Conservation (phyloP, 495 filamentous ascomycete species). For the Bathelium albidoporum region DNA sequence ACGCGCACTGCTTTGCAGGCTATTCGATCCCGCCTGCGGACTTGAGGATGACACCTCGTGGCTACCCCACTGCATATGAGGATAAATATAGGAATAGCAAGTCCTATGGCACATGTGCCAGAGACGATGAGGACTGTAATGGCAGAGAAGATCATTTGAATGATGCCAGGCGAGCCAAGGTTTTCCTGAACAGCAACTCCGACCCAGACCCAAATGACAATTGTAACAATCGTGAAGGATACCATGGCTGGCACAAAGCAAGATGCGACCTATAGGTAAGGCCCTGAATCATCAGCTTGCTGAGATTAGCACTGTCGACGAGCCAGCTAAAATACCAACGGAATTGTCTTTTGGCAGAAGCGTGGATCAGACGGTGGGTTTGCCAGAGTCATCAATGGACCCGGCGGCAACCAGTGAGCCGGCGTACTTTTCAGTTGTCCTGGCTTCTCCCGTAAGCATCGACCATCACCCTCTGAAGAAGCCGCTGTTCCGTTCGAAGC, state of each 20-base stretch:
- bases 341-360: conserved; percentile 60
- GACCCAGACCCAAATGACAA: conserved; percentile 54
- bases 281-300: conserved; percentile 58
- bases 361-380: conserved; percentile 45
- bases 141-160: conserved; percentile 58
- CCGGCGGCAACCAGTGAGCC: conserved; percentile 51
- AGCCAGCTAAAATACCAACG: conserved; percentile 57
- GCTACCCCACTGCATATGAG: conserved; percentile 59
- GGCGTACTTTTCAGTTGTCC: conserved; percentile 43
- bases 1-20: conserved; percentile 54
- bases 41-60: conserved; percentile 60
- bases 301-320: conserved; percentile 60
- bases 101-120: conserved; percentile 71
- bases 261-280: conserved; percentile 57
- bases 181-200: conserved; percentile 38
- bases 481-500: conserved; percentile 46
- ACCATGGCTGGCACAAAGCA: conserved; percentile 59
- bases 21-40: conserved; percentile 53
- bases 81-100: conserved; percentile 74
- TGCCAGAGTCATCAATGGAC: conserved; percentile 51
- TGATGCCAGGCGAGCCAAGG: conserved; percentile 38
- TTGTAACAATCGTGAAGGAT: conserved; percentile 42
- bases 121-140: conserved; percentile 67
- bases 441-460: conserved; percentile 62
- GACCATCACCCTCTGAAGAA: conserved; percentile 67